Conservation (phyloP, 2,329 filamentous ascomycete species). For the Orbilia ellipsospora region DNA sequence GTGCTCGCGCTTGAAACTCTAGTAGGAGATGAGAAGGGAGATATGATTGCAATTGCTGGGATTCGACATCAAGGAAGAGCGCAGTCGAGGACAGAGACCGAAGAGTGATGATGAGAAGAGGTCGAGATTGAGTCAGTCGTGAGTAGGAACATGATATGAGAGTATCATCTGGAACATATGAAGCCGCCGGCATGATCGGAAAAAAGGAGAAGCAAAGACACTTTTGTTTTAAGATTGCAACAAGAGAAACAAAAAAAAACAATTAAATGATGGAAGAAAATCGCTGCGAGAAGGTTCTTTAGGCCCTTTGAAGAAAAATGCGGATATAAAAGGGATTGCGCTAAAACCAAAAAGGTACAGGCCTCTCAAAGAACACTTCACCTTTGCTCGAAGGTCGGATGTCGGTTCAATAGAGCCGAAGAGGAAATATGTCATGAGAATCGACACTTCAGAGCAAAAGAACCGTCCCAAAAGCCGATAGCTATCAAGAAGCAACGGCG, state of each 20-base stretch:
- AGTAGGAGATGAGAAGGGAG: neutral
- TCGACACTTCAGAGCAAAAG: no score
- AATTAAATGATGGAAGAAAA: neutral
- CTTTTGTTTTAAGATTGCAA: conserved; percentile 16
- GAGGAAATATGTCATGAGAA: no score
- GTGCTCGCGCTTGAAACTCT: conserved; percentile 24
- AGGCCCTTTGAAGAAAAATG: neutral
- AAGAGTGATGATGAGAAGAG: neutral
- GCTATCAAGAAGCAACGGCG: no score
- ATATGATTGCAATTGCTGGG: neutral
- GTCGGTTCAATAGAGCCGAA: neutral
- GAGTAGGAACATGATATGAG: neutral
- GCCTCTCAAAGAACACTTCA: neutral
- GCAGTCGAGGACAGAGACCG: neutral
- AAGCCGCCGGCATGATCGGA: neutral
- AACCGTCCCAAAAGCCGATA: no score
- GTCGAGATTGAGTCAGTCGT: neutral
- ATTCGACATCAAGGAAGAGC: neutral
- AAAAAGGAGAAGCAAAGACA: conserved; percentile 10
- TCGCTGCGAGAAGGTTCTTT: conserved; percentile 1
- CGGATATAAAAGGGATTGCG: conserved; percentile 2
- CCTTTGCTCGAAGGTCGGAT: neutral
- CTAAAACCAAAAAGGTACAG: conserved; percentile 4
- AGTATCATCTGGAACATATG: conserved; percentile 8
- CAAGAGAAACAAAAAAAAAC: conserved; percentile 14